Conservation (phyloP, 805 yeast genomes). For the Saccharomycopsis selenospora region DNA sequence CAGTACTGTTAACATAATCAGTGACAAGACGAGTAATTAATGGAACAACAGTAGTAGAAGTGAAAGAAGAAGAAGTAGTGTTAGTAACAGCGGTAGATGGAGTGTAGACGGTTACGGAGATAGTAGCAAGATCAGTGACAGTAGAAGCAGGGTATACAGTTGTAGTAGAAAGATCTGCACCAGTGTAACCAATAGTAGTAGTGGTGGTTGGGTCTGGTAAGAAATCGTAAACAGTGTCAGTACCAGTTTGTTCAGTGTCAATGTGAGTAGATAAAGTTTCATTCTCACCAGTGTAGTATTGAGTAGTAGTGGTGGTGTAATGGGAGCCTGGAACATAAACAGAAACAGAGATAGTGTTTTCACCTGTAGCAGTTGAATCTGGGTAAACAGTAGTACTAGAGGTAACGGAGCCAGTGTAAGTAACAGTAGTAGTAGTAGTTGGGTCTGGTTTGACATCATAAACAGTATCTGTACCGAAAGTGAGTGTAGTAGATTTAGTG, state of each 20-base stretch:
- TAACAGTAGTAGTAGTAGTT: not conserved
- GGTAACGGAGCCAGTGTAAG: not conserved
- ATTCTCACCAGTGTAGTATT: not conserved
- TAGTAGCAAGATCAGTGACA: conserved; percentile 14
- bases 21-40: not conserved
- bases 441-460: conserved; percentile 8
- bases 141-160: conserved; percentile 22
- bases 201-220: conserved; percentile 7
- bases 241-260: not conserved
- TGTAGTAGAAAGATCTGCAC: conserved; percentile 11
- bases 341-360: not conserved
- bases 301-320: not conserved
- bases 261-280: not conserved
- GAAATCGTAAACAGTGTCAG: not conserved
- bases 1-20: not conserved
- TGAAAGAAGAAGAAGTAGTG: conserved; percentile 16
- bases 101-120: conserved; percentile 16
- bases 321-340: not conserved
- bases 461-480: conserved; percentile 3
- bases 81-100: conserved; percentile 20
- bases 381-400: not conserved
- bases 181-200: conserved; percentile 7
- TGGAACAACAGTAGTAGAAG: conserved; percentile 1
- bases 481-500: conserved; percentile 1
- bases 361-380: not conserved